Evolutionary conservation across 192 early-diverging fungal genomes (phyloP).

Genomic region (Ramicandelaber brevisporus): DNA sequence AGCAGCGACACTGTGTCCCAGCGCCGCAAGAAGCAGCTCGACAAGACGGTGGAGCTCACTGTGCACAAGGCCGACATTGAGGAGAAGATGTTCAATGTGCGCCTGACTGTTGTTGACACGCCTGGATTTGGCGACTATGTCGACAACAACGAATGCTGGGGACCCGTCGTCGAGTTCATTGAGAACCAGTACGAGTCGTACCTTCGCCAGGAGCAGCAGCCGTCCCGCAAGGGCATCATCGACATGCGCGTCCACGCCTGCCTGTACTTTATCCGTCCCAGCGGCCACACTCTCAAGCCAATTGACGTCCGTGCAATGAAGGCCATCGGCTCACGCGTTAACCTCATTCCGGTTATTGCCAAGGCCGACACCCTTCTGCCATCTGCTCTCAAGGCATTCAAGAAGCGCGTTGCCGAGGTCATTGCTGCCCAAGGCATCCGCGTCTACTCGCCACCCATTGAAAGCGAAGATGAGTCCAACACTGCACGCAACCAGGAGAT

Average conservation of each 20-base stretch:
- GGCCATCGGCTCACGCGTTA: conserved; percentile 79
- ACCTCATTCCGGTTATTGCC: conserved; percentile 93
- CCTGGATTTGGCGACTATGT: conserved; percentile 78
- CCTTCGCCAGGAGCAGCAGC: conserved; percentile 76
- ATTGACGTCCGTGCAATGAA: conserved; percentile 98
- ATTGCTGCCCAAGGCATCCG: conserved; percentile 78
- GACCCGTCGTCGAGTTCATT: conserved; percentile 90
- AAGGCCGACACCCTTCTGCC: conserved; percentile 97
- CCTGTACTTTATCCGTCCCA: conserved; percentile 95
- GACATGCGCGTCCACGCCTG: conserved; percentile 96
- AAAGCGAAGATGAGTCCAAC: conserved; percentile 64
- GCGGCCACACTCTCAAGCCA: conserved; percentile 77
- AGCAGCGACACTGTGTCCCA: conserved; percentile 27
- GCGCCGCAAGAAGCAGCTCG: conserved; percentile 80
- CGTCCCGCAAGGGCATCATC: conserved; percentile 57
- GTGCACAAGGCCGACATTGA: conserved; percentile 95
- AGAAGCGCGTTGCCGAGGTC: conserved; percentile 83
- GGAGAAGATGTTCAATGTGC: conserved; percentile 95
- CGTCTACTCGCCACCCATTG: conserved; percentile 67
- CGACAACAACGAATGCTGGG: conserved; percentile 90
- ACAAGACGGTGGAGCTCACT: conserved; percentile 93
- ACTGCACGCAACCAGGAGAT: conserved; percentile 64
- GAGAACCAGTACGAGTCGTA: conserved; percentile 94
- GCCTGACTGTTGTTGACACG: conserved; percentile 80
- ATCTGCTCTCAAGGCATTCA: conserved; percentile 71